phyloP scores from a whole-genome alignment of 2,329 filamentous ascomycete genomes.

The Monilinia fructigena region DNA sequence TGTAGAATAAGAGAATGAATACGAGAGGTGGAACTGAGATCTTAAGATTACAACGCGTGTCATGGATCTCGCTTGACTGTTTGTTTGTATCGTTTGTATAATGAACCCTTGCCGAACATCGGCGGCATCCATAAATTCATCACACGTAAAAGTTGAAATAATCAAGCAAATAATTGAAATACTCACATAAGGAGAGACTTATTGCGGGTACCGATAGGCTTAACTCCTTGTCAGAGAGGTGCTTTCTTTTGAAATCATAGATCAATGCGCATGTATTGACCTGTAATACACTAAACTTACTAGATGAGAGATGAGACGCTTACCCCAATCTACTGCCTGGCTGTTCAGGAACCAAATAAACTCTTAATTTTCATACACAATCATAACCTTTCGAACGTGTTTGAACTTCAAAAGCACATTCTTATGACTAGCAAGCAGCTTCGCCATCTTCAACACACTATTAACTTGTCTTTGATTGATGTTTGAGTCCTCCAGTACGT shows the following conservation, averaged over 20 bases:
- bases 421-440: conserved; percentile 36
- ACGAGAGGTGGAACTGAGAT: not conserved
- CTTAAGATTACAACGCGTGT: not conserved
- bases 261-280: not conserved
- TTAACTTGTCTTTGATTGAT: conserved; percentile 43
- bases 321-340: not conserved
- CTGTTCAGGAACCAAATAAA: not conserved
- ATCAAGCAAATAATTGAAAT: not conserved
- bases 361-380: conserved; percentile 3
- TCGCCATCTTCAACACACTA: conserved; percentile 39
- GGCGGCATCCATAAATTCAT: not conserved
- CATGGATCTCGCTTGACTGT: not conserved
- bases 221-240: no score
- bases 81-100: not conserved
- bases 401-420: conserved; percentile 30
- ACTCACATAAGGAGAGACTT: not conserved
- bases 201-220: not conserved
- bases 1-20: conserved; percentile 1
- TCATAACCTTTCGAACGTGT: conserved; percentile 34
- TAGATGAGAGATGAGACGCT: not conserved
- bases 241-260: not conserved
- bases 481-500: conserved; percentile 28
- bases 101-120: not conserved
- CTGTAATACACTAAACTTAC: not conserved
- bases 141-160: no score